Base-by-base conservation (phyloP, 129 eudicot species). In the Chrysanthemum seticuspe region DNA sequence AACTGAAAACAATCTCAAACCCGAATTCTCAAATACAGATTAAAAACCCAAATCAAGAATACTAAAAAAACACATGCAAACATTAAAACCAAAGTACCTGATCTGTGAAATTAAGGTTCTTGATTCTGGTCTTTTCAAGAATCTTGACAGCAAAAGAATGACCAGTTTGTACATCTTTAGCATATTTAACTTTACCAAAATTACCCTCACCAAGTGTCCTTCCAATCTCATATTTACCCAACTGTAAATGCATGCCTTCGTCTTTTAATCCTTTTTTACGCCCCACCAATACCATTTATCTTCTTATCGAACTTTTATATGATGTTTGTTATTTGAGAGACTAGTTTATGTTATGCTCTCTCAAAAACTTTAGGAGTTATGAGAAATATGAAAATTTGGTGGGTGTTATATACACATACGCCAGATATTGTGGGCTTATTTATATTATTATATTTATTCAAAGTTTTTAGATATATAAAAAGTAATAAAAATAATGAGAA, bases 151-250 rank as follows among this genome's bases (percentile, higher is more conserved):
- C 98, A 66, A 93, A 89, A 3, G 91, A 69, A 51, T 69, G 83
- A 1, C 97, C 97, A 6, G 98, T 72, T 45, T 87, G 76, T 8
- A 89, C 11, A 71, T 89, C 83, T 71, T 53, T 79, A 16, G 98
- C 98, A 74, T 27, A 87, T 65, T 93, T 93, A 14, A 93, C 98
- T 75, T 93, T 93, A 0, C 96, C 97, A 45, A 93, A 93, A 68
- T 89, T 93, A 44, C 98, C 98, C 68, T 90, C 97, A 13, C 98
- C 98, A 0, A 93, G 81, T 14, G 95, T 89, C 74, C 83, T 87
- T 14, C 98, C 98, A 59, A 93, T 45, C 75, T 87, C 95, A 82
- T 93, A 93, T 77, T 90, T 93, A 51, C 97, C 98, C 76, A 93
- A 69, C 80, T 86, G 88, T 61, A 93, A 63, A 74, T 85, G 88